Conservation (phyloP, 2,329 filamentous ascomycete species). For the Blastomyces emzantsi region DNA sequence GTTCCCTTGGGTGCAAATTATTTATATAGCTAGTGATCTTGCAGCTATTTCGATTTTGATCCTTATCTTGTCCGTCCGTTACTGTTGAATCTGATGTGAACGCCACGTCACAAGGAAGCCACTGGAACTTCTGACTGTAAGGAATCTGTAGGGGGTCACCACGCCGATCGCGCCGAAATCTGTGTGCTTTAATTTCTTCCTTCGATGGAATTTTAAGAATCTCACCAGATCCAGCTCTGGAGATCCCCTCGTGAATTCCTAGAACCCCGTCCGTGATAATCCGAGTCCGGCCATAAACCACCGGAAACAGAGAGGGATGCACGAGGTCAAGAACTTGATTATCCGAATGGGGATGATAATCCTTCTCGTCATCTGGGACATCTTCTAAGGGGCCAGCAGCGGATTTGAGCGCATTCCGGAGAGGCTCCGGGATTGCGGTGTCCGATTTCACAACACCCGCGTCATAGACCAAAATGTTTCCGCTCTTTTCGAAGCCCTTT, state of each 20-base stretch:
- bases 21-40: constrained; percentile 35
- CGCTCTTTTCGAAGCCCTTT: constrained; percentile 29
- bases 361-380: constrained; percentile 44
- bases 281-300: constrained; percentile 25
- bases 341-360: constrained; percentile 55
- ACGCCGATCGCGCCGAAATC: neutral
- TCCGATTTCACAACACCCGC: constrained; percentile 47
- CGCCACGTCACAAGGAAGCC: constrained; percentile 34
- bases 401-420: constrained; percentile 37
- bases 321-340: constrained; percentile 54
- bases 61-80: constrained; percentile 9
- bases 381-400: constrained; percentile 46
- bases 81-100: constrained; percentile 15
- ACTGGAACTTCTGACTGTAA: constrained; percentile 33
- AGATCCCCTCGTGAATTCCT: constrained; percentile 21
- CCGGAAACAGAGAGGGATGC: constrained; percentile 47
- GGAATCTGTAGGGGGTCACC: neutral
- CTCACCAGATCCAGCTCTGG: constrained; percentile 17
- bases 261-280: constrained; percentile 20
- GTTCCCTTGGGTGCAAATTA: constrained; percentile 30
- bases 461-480: constrained; percentile 40
- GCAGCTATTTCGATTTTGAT: constrained; percentile 6
- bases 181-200: neutral
- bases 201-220: constrained; percentile 13
- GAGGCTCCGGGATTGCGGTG: constrained; percentile 32